These are phyloP conservation scores for Linum usitatissimum DNA, from an alignment of 345 rosid species.

Conservation along the genomic window DNA sequence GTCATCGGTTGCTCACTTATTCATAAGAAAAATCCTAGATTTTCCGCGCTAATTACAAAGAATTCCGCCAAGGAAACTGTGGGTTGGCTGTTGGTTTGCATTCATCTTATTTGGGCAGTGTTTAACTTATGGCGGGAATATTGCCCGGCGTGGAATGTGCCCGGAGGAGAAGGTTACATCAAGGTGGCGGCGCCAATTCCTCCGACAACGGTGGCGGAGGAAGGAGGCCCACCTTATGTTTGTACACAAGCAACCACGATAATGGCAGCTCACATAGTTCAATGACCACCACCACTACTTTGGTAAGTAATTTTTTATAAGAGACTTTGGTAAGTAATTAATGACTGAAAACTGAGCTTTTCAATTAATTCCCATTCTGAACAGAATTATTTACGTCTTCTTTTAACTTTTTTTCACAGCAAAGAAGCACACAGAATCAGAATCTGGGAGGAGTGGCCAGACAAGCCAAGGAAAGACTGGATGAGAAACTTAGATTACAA, in stretches of 20 bases:
- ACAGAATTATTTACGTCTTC: neutral
- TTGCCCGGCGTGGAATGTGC: slow-evolving; percentile 83
- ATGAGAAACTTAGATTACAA: slow-evolving; percentile 45
- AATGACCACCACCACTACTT: slow-evolving; percentile 12
- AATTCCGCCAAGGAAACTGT: no score
- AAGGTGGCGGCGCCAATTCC: no score
- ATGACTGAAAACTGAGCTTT: neutral
- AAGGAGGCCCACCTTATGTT: slow-evolving; percentile 49
- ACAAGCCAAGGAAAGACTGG: slow-evolving; percentile 76
- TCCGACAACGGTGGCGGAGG: slow-evolving; percentile 32
- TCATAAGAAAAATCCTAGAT: no score
- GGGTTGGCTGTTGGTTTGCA: no score
- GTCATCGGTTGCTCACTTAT: no score
- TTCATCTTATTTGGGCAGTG: no score
- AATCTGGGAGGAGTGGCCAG: slow-evolving; percentile 55
- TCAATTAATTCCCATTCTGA: neutral
- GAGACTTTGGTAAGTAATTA: slow-evolving; percentile 23
- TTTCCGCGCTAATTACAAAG: no score
- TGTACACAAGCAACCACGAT: slow-evolving; percentile 44
- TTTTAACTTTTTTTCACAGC: slow-evolving; percentile 12
- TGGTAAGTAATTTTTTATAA: slow-evolving; percentile 27
- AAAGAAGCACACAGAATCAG: slow-evolving; percentile 31
- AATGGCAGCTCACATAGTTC: slow-evolving; percentile 18
- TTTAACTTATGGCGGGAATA: slow-evolving; percentile 61
- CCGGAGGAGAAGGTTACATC: slow-evolving; percentile 58